Evolutionary conservation across 2,329 filamentous ascomycete genomes (phyloP).

Genomic region (Periconia sp.): DNA sequence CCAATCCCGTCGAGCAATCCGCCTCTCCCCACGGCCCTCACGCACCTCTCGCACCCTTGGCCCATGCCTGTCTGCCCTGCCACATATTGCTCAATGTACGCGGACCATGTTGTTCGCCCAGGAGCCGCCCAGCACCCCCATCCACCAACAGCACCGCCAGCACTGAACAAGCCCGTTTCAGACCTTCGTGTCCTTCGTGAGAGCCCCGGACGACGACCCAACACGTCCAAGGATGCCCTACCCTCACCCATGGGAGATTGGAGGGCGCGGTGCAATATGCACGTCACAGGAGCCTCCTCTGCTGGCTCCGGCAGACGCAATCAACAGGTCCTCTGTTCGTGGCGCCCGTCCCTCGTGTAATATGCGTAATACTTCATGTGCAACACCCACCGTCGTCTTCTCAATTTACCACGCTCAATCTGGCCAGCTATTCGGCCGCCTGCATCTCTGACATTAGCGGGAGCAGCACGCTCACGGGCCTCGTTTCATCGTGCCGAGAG

Average conservation of each 20-base stretch:
- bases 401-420: slow-evolving; percentile 5
- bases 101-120: no score
- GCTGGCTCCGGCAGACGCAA: background rate
- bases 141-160: no score
- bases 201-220: slow-evolving; percentile 6
- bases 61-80: no score
- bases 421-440: slow-evolving; percentile 7
- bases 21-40: no score
- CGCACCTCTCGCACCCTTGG: no score
- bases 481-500: slow-evolving; percentile 20
- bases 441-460: slow-evolving; percentile 11
- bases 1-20: no score
- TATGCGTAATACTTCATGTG: slow-evolving; percentile 11
- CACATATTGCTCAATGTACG: no score
- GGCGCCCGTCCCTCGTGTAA: slow-evolving; percentile 1
- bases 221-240: slow-evolving; percentile 15
- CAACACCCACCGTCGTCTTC: slow-evolving; percentile 1
- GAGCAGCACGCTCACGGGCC: slow-evolving; percentile 9
- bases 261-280: slow-evolving; percentile 17
- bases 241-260: slow-evolving; percentile 14
- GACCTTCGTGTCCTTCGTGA: background rate
- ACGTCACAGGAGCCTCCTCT: background rate
- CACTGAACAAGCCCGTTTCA: slow-evolving; percentile 19
- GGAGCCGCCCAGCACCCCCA: no score
- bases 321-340: background rate